A percentile compares a stretch with the other conserved stretches of the same genome.
These are phyloP conservation scores for Fusarium neocosmosporiellum DNA, from an alignment of 2,329 filamentous ascomycete species.

Conservation along the genomic window DNA sequence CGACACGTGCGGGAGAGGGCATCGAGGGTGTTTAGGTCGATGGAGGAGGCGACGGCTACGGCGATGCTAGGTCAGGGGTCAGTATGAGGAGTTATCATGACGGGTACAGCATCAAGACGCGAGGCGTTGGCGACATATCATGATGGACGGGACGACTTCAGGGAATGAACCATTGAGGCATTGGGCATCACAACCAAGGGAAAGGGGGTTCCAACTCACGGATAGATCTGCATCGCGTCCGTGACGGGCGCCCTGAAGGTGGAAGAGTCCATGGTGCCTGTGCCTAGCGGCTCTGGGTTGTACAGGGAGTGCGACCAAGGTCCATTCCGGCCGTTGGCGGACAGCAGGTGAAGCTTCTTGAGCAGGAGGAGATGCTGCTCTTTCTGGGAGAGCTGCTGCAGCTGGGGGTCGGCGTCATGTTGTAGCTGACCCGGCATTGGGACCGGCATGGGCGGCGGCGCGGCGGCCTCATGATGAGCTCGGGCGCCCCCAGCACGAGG, in stretches of 20 bases:
- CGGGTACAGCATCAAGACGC: neutral
- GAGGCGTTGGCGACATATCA: conserved; percentile 17
- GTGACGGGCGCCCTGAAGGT: conserved; percentile 41
- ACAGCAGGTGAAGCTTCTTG: conserved; percentile 41
- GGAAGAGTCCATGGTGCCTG: conserved; percentile 40
- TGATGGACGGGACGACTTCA: conserved; percentile 9
- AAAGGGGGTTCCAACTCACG: conserved; percentile 35
- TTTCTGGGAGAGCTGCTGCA: conserved; percentile 33
- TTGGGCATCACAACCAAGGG: neutral
- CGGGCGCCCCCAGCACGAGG: conserved; percentile 25
- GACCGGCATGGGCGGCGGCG: conserved; percentile 30
- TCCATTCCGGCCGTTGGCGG: conserved; percentile 42
- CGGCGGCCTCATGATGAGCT: conserved; percentile 37
- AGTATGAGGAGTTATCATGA: conserved; percentile 30
- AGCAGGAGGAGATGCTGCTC: conserved; percentile 42
- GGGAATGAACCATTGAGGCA: conserved; percentile 5
- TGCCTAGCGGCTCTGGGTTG: conserved; percentile 38
- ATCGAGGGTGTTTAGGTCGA: conserved; percentile 90
- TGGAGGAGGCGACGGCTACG: conserved; percentile 76
- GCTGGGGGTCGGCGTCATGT: conserved; percentile 37
- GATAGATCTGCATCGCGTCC: conserved; percentile 43
- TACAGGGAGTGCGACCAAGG: conserved; percentile 43
- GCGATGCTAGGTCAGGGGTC: conserved; percentile 71
- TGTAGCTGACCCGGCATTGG: conserved; percentile 39
- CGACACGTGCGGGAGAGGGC: conserved; percentile 85